Conservation (phyloP, 345 rosid species). For the Physaria fendleri region DNA sequence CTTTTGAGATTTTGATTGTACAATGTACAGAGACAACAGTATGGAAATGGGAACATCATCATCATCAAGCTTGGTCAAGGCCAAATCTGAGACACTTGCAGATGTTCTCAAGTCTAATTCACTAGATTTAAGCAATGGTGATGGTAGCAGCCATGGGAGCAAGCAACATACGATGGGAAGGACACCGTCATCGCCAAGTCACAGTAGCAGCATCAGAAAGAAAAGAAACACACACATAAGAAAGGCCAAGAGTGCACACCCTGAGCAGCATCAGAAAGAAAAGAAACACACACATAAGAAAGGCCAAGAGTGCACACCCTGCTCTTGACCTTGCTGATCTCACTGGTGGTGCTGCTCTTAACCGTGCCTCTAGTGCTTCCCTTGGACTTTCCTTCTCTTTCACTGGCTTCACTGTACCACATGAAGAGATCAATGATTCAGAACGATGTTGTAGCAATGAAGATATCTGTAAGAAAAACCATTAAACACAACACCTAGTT, state of each 20-base stretch:
- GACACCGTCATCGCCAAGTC: constrained; percentile 41
- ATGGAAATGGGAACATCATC: constrained; percentile 30
- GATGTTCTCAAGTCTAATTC: constrained; percentile 65
- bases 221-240: constrained; percentile 61
- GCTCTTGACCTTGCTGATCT: constrained; percentile 56
- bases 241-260: constrained; percentile 81
- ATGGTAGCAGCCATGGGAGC: constrained; percentile 39
- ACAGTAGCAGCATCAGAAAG: constrained; percentile 23
- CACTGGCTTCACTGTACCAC: constrained; percentile 79
- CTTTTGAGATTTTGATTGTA: neutral
- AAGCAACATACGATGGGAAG: constrained; percentile 32
- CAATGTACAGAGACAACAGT: neutral
- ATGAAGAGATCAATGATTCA: constrained; percentile 56
- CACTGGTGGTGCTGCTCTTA: constrained; percentile 74
- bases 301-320: constrained; percentile 76
- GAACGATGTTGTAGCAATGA: constrained; percentile 68
- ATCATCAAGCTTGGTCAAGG: constrained; percentile 51
- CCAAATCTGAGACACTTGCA: constrained; percentile 65
- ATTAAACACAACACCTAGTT: neutral
- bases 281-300: constrained; percentile 68
- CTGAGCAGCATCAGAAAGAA: constrained; percentile 25
- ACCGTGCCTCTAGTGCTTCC: constrained; percentile 94
- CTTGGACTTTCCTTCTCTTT: constrained; percentile 84
- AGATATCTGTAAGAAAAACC: constrained; percentile 56
- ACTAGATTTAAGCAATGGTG: constrained; percentile 18